Evolutionary conservation across 129 eudicot genomes (phyloP), one percentile per base, ranked within the genome.

Genomic region (Saussurea involucrata): DNA sequence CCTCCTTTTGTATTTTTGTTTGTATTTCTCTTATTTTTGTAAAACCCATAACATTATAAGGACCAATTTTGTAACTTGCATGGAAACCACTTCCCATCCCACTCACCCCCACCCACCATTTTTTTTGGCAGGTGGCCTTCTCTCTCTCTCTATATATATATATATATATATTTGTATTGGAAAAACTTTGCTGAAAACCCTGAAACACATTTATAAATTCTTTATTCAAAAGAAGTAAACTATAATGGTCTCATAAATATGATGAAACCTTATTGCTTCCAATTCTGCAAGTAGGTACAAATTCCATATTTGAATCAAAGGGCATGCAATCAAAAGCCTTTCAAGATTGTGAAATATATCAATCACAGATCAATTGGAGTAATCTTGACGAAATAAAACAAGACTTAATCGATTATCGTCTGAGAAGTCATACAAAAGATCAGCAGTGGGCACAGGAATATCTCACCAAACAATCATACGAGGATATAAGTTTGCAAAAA

Each of bases 391-490:
- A 78, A 63, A 58, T 29, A 58, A 40, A 60, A 49, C 15, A 36
- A 24, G 29, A 29, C 3, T 29, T n/a, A n/a, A 28, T 58, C 34
- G 40, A 34, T 15, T 28, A n/a, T 67, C 6, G 13, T 34, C 34
- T 66, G 63, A 8, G 21, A 34, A 24, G 28, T 15, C 29, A 55
- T 25, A 67, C 55, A 31, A 13, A 53, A 13, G 8, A 53, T n/a
- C 61, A 24, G 28, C 13, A 11, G 13, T 40, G 3, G 42, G 33
- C 73, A 71, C 57, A 31, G 27, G 66, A 64, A 65, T 72, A 72
- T 80, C 78, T 74, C 53, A 80, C 79, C 61, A 49, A 80, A 80
- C 64, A 80, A 64, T 33, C 34, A 73, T 66, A 66, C n/a, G 63
- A 29, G 32, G 21, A 79, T 67, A 58, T 29, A 66, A 67, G 55